Base-by-base conservation (phyloP, 768 basidiomycete genomes). In the Mycena rosella region DNA sequence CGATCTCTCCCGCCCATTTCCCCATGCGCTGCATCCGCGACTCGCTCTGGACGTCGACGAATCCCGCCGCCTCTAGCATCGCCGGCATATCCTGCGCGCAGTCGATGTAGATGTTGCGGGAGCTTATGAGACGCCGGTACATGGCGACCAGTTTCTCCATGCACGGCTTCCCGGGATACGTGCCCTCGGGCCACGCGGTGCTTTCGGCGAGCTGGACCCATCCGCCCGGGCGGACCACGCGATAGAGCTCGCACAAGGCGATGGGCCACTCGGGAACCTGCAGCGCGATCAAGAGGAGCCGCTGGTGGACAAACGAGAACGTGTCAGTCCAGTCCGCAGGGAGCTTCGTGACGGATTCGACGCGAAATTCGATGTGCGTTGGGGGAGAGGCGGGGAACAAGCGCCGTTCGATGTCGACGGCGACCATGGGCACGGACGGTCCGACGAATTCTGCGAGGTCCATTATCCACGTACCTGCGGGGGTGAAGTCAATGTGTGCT, bases 221-320 rank as follows among this genome's bases (percentile, higher is more conserved):
- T 11, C 72, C 69, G 7, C 69, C 72, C 0, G 69, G 65, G 18
- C 54, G 58, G 29, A 73, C 52, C 29, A 73, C 69, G 17, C 69
- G 69, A 34, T 70, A 56, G 1, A 70, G 54, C 40, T 72, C 69
- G 38, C 36, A 58, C 20, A 72, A n/a, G 6, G 64, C 68, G 2
- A 20, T 24, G 1, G 48, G 54, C 71, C 71, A 72, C 26, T 72
- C 49, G 17, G 40, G 61, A 1, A 20, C 18, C 29, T 57, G 47
- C 6, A 72, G 65, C 7, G 60, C 68, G 49, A 60, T 18, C 17
- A 69, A 49, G 26, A 69, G 65, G 10, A 72, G 60, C 4, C 71
- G 71, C 52, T 72, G 68, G 54, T 72, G 59, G 22, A 72, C 65
- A 14, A 72, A 51, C 22, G 61, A 58, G 32, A 72, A 72, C 5